Evolutionary conservation across 768 basidiomycete genomes (phyloP).

Genomic region (Brasilioporus rufonigricans): DNA sequence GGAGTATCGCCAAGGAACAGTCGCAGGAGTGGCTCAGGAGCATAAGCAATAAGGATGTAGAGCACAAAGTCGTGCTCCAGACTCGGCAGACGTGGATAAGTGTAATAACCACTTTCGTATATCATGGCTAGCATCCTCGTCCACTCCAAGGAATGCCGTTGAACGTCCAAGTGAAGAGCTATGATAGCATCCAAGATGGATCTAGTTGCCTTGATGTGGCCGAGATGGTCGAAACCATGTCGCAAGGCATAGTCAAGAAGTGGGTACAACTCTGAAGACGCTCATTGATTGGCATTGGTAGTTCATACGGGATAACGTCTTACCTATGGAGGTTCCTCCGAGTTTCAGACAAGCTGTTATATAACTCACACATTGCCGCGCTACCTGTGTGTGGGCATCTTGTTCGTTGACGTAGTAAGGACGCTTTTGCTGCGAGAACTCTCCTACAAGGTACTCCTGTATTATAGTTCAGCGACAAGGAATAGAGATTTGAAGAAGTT

Average conservation of each 20-base stretch:
- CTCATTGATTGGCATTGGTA: background rate
- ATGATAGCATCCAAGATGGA: too few species aligned
- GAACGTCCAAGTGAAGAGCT: background rate
- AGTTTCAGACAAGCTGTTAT: background rate
- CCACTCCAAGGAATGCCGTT: background rate
- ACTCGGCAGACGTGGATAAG: background rate
- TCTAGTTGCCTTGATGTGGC: too few species aligned
- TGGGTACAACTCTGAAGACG: too few species aligned
- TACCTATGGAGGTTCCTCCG: background rate
- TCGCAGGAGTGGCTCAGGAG: background rate
- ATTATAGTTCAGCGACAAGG: too few species aligned
- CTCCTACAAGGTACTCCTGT: background rate
- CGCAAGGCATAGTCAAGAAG: too few species aligned
- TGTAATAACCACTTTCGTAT: background rate
- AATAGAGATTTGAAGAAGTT: background rate
- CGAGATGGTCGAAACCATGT: too few species aligned
- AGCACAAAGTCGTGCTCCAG: background rate
- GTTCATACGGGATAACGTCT: too few species aligned
- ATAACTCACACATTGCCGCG: background rate
- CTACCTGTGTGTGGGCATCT: background rate
- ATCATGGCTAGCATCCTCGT: too few species aligned
- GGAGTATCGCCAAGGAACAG: background rate
- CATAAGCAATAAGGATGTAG: background rate
- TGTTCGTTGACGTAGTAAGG: background rate
- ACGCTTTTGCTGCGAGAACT: background rate